Percentiles rank a stretch among this genome's conserved stretches.
phyloP scores from a whole-genome alignment of 306 rosid genomes.

The Crataegus laevigata region DNA sequence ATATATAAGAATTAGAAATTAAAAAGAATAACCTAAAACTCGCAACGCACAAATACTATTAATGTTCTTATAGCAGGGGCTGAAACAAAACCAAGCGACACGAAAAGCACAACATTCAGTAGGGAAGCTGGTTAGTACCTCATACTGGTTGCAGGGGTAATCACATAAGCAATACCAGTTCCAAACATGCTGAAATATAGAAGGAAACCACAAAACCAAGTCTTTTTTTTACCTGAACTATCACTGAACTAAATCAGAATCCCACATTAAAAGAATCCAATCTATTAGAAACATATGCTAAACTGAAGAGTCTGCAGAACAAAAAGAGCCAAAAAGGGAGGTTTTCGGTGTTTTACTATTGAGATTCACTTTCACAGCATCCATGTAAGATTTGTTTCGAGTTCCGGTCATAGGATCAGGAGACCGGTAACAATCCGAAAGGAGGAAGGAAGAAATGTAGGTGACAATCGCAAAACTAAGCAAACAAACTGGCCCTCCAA shows the following conservation, averaged over 20 bases:
- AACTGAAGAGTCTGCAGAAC: neutral
- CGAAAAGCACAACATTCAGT: neutral
- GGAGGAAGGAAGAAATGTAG: constrained; percentile 42
- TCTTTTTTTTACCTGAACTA: constrained; percentile 45
- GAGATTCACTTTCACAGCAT: constrained; percentile 50
- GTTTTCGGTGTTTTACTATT: constrained; percentile 27
- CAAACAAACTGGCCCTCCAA: constrained; percentile 48
- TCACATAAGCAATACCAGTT: constrained; percentile 45
- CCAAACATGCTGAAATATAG: constrained; percentile 61
- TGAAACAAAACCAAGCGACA: neutral
- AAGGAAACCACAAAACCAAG: constrained; percentile 47
- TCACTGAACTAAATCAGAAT: constrained; percentile 20
- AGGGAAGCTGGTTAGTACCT: constrained; percentile 28
- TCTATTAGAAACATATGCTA: constrained; percentile 12
- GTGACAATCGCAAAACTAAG: constrained; percentile 47
- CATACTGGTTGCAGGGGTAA: constrained; percentile 59
- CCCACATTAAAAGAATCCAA: neutral
- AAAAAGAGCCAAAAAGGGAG: neutral
- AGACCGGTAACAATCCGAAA: constrained; percentile 57
- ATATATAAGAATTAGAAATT: neutral
- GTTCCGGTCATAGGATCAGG: constrained; percentile 44
- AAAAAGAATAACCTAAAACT: neutral
- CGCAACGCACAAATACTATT: neutral
- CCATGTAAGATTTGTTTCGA: constrained; percentile 46
- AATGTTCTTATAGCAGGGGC: neutral